Evolutionary conservation across 805 yeast genomes (phyloP).

Genomic region (Myxozyma geophila): DNA sequence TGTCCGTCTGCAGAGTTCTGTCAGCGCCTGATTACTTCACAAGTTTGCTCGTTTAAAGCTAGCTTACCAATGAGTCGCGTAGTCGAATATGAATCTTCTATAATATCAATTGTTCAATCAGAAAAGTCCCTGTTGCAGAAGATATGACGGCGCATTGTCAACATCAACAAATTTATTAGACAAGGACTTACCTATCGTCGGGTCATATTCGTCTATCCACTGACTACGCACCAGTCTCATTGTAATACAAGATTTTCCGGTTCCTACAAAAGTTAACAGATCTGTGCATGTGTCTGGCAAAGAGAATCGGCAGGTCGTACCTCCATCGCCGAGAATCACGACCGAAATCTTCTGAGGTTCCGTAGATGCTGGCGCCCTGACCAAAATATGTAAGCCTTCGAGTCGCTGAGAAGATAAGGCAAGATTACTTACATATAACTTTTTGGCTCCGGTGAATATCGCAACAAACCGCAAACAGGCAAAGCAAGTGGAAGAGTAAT

Average conservation of each 20-base stretch:
- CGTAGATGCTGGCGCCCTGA: background rate
- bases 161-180: background rate
- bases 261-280: constrained; percentile 40
- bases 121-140: background rate
- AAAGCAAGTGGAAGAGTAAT: too few species aligned
- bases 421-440: too few species aligned
- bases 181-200: constrained; percentile 41
- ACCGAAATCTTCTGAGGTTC: constrained; percentile 37
- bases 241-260: constrained; percentile 39
- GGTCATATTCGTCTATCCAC: constrained; percentile 48
- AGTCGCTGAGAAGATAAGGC: too few species aligned
- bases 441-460: too few species aligned
- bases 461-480: too few species aligned
- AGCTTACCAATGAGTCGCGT: constrained; percentile 43
- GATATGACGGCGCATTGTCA: background rate
- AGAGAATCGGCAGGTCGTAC: constrained; percentile 29
- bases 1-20: constrained; percentile 47
- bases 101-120: background rate
- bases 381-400: too few species aligned
- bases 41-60: background rate
- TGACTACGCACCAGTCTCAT: constrained; percentile 44
- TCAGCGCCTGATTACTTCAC: background rate
- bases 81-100: constrained; percentile 44
- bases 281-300: background rate
- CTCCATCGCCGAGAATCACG: constrained; percentile 46